A percentile compares a stretch with the other conserved stretches of the same genome.
phyloP scores from a whole-genome alignment of 805 yeast genomes.

The Hanseniaspora mollemarum region DNA sequence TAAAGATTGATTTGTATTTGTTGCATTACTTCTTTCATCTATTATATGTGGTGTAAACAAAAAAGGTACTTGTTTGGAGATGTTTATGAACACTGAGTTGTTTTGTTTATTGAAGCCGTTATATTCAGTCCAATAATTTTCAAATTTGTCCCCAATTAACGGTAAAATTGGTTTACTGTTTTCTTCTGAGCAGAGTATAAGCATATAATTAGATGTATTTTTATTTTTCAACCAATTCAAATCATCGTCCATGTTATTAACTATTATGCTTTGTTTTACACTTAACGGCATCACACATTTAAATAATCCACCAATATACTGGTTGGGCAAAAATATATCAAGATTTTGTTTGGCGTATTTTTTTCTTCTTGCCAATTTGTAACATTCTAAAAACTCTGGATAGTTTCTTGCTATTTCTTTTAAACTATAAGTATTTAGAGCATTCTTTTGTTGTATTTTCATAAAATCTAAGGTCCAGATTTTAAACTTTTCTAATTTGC shows the following conservation, averaged over 20 bases:
- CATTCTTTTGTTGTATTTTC: neutral
- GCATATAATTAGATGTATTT: conserved; percentile 19
- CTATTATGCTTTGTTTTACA: conserved; percentile 23
- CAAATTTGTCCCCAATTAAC: conserved; percentile 45
- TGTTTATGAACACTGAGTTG: conserved; percentile 22
- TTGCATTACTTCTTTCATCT: conserved; percentile 19
- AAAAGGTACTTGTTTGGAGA: conserved; percentile 45
- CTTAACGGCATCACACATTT: conserved; percentile 35
- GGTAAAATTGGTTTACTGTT: conserved; percentile 42
- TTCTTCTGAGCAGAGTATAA: conserved; percentile 30
- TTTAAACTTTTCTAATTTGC: conserved; percentile 5
- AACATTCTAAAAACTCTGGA: conserved; percentile 33
- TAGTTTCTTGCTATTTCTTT: conserved; percentile 18
- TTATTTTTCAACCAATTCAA: conserved; percentile 13
- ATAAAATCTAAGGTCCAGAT: conserved; percentile 1
- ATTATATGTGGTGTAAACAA: conserved; percentile 40
- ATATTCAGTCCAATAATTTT: conserved; percentile 37
- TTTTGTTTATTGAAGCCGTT: conserved; percentile 20
- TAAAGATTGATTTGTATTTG: conserved; percentile 25
- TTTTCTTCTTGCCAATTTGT: conserved; percentile 48
- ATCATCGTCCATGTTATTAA: conserved; percentile 17
- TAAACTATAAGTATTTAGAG: conserved; percentile 8
- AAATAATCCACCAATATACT: conserved; percentile 56
- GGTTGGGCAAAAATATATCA: conserved; percentile 42
- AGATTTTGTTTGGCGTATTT: conserved; percentile 38